Conservation (phyloP, 1,139 yeast genomes). For the Yamadazyma buinensis region DNA sequence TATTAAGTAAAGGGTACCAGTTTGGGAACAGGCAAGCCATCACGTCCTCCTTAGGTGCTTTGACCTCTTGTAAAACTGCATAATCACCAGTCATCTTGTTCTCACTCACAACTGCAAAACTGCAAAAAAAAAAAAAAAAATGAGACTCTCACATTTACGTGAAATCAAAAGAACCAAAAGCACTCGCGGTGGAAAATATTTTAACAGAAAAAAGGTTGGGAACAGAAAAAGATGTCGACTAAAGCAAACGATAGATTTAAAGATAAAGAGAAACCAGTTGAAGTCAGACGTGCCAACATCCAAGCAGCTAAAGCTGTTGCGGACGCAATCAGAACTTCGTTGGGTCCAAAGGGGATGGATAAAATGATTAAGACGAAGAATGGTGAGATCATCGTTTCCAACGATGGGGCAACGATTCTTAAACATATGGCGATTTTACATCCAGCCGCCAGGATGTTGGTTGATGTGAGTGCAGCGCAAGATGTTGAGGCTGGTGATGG, state of each 20-base stretch:
- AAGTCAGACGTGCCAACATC: conserved; percentile 89
- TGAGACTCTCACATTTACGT: no score
- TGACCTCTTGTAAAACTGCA: conserved; percentile 29
- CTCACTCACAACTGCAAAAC: no score
- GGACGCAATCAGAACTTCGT: conserved; percentile 94
- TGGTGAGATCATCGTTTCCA: conserved; percentile 92
- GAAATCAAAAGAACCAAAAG: no score
- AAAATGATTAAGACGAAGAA: conserved; percentile 94
- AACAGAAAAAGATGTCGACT: conserved; percentile 9
- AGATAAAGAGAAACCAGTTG: conserved; percentile 96
- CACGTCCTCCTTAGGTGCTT: conserved; percentile 48
- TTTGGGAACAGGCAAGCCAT: conserved; percentile 65
- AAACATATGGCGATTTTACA: conserved; percentile 97
- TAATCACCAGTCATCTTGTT: conserved; percentile 17
- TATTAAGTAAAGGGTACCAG: conserved; percentile 63
- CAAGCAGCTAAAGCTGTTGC: conserved; percentile 97
- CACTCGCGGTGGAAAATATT: conserved; percentile 6
- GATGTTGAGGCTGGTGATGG: conserved; percentile 99
- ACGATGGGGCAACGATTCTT: conserved; percentile 96
- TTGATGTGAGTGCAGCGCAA: conserved; percentile 95
- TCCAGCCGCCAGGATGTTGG: conserved; percentile 98
- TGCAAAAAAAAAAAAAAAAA: no score
- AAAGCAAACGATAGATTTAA: conserved; percentile 79
- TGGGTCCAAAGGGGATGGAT: conserved; percentile 99
- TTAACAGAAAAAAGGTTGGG: no score